Evolutionary conservation across 2,329 filamentous ascomycete species (phyloP), one percentile per base, ranked within the genome.

Genomic region (Bisporella sp.): DNA sequence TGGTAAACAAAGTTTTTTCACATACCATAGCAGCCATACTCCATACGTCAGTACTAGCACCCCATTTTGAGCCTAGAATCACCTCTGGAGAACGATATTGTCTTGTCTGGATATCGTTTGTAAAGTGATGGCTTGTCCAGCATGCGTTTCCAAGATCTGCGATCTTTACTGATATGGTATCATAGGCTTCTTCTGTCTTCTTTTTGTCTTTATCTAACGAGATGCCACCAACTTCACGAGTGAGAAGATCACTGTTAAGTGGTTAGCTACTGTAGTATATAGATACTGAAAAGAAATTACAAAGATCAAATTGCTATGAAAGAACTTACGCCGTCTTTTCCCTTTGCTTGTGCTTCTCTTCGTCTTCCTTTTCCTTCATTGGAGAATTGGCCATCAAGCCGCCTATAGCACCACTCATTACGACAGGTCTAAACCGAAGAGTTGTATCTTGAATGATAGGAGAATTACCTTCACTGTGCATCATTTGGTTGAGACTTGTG

Each of bases 111-210:
- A 99, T 99, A 67, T 99, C 93, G 66, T 99, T 96, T 65, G 93
- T 99, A 71, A 99, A 99, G 70, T 99, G 93, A 67, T 99, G 93
- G 58, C 90, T 90, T 31, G 96, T 91, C 93, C 93, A 99, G 73
- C 93, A 99, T 21, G 93, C 93, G 67, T 99, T 99, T 53, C 93
- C 93, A 50, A 99, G 75, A 74, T 99, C 93, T 41, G 93, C 93
- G 73, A 99, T 99, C 74, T 99, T 99, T 68, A 99, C 93, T 33
- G 92, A 96, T 62, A 99, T 97, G 59, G 77, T 75, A 39, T 63
- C 66, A 55, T 60, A 64, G 4, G 62, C 74, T 62, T 60, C 70
- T 63, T 64, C 71, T 57, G 88, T 79, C 58, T 83, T 81, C 56
- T 74, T 73, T 61, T 76, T 73, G 60, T 72, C 78, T 69, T 87